These are phyloP conservation scores for Mucor ambiguus DNA, from an alignment of 371 early-diverging fungal genomes.

Conservation along the genomic window DNA sequence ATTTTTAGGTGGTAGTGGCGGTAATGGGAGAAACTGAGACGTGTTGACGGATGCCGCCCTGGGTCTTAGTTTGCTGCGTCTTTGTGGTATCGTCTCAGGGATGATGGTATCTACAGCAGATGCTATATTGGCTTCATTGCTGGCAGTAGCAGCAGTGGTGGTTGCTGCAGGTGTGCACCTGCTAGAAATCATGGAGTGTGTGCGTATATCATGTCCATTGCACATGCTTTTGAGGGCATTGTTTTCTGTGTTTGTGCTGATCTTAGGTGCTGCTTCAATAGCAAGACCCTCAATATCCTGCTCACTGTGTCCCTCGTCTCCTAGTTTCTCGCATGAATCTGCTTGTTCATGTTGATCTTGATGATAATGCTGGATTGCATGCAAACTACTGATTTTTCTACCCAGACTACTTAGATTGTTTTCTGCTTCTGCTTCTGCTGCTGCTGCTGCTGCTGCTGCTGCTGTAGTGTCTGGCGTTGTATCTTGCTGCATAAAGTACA, in stretches of 20 bases:
- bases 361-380: slow-evolving; percentile 38
- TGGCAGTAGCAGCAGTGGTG: neutral
- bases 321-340: neutral
- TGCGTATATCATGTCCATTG: neutral
- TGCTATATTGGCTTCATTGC: neutral
- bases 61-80: neutral
- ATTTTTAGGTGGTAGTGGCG: slow-evolving; percentile 14
- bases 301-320: neutral
- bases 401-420: slow-evolving; percentile 42
- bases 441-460: too few relatives aligned
- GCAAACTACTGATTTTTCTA: slow-evolving; percentile 41
- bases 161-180: neutral
- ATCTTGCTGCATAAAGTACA: slow-evolving; percentile 27
- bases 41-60: slow-evolving; percentile 26
- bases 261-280: neutral
- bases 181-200: neutral
- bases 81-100: slow-evolving; percentile 1
- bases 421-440: slow-evolving; percentile 23
- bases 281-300: slow-evolving; percentile 9
- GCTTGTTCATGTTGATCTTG: slow-evolving; percentile 4
- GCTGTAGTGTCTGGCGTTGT: slow-evolving; percentile 12
- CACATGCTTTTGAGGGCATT: neutral
- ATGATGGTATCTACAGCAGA: slow-evolving; percentile 1
- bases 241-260: slow-evolving; percentile 4
- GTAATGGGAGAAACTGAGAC: slow-evolving; percentile 4